Base-by-base conservation (phyloP, 2,329 filamentous ascomycete genomes). In the Grosmannia penicillata region DNA sequence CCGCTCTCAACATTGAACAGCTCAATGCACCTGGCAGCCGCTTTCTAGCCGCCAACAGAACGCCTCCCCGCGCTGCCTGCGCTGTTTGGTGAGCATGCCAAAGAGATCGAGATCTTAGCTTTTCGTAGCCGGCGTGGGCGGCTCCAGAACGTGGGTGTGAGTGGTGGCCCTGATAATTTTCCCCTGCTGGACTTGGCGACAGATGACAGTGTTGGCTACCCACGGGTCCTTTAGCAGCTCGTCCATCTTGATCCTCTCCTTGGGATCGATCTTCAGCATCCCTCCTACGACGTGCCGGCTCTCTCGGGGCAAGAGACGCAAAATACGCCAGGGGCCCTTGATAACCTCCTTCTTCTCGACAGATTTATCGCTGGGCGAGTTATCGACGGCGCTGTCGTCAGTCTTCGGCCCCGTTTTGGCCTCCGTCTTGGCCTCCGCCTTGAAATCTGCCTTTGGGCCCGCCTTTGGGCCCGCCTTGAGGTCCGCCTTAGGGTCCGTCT, bases 221-320 rank as follows among this genome's bases (percentile, higher is more conserved):
- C 91, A 98, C 14, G 80, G 77, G 53, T 98, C 89, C 18, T 78
- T 72, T 37, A 95, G 60, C 15, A 98, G 82, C 51, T 98, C 86
- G 19, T 79, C 69, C 65, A 98, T 80, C 3, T 73, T 83, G 3
- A 86, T 89, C 40, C 91, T 75, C 47, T 81, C 79, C 53, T 75
- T 80, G 0, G 87, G 85, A 50, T 94, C 76, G 36, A 95, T 69
- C 51, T 91, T 85, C 26, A 98, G 71, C 91, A 98, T 98, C 41
- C 82, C 72, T 32, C 84, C 79, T 39, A 98, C 81, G 45, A 98
- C 86, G 53, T 89, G 79, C 37, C 91, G 70, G 47, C 81, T 93
- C 59, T 96, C 91, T 43, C 89, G 71, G 1, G 91, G 91, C 9
- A 98, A 66, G 26, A 96, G 65, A 30, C 91, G 75, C 23, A 98